Evolutionary conservation across 257 asterid species (phyloP).

Genomic region (Orobanche coerulescens): DNA sequence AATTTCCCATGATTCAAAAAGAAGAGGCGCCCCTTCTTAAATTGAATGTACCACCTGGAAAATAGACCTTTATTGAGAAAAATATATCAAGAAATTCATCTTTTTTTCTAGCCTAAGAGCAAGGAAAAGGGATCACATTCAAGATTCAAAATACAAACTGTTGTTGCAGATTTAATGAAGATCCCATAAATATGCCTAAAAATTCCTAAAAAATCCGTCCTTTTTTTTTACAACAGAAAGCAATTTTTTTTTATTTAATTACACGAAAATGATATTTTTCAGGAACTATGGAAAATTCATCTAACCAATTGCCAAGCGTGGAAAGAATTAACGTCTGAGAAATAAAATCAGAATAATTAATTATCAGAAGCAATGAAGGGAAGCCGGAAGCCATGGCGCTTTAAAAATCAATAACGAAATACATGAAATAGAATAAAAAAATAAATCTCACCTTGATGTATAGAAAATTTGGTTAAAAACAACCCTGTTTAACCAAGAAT

Average conservation of each 20-base stretch:
- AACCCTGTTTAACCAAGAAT: not conserved
- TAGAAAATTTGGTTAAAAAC: conserved; percentile 1
- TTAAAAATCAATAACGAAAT: not conserved
- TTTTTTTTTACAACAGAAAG: not conserved
- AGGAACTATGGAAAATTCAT: not conserved
- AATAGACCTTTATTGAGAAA: not conserved
- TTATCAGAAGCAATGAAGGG: not conserved
- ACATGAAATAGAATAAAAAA: not conserved
- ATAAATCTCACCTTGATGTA: conserved; percentile 9
- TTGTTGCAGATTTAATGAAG: conserved; percentile 5
- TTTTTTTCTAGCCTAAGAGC: not conserved
- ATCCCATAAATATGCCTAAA: conserved; percentile 5
- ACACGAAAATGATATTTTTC: conserved; percentile 17
- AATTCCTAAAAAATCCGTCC: not conserved
- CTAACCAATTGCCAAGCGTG: not conserved
- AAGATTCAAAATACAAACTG: not conserved
- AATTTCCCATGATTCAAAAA: conserved; percentile 45
- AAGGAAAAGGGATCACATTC: conserved; percentile 7
- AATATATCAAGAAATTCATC: not conserved
- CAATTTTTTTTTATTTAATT: no score
- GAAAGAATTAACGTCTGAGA: no score
- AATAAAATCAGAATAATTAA: not conserved
- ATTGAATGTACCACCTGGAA: conserved; percentile 12
- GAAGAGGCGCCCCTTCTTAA: not conserved
- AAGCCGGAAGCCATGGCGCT: not conserved